These are phyloP conservation scores for Eimeria tenella DNA, from an alignment of 169 alveolate species.

Conservation along the genomic window DNA sequence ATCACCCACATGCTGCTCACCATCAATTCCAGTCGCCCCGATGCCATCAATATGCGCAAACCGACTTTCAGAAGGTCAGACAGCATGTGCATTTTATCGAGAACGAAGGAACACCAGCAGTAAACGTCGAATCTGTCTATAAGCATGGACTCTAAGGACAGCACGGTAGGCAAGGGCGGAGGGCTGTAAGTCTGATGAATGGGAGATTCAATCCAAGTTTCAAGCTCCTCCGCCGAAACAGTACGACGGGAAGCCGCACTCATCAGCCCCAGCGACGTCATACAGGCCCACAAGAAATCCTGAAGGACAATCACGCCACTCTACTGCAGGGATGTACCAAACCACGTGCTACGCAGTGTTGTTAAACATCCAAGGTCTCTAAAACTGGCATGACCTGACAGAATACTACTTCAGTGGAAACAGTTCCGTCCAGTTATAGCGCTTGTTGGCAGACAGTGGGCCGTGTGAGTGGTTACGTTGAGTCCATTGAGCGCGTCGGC, in stretches of 20 bases:
- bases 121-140: slow-evolving; percentile 86
- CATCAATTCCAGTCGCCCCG: slow-evolving; percentile 77
- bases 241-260: slow-evolving; percentile 68
- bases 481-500: slow-evolving; percentile 81
- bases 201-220: slow-evolving; percentile 70
- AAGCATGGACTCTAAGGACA: slow-evolving; percentile 86
- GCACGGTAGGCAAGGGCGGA: slow-evolving; percentile 86
- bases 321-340: background rate
- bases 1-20: background rate
- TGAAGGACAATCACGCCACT: background rate
- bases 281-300: slow-evolving; percentile 76
- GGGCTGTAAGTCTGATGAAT: slow-evolving; percentile 82
- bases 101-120: slow-evolving; percentile 90
- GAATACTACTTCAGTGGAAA: no score
- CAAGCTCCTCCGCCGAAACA: slow-evolving; percentile 45
- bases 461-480: slow-evolving; percentile 34
- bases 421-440: no score
- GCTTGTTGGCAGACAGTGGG: no score
- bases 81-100: slow-evolving; percentile 89
- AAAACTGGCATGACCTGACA: no score
- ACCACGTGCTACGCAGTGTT: background rate
- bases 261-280: slow-evolving; percentile 70
- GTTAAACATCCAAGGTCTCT: no score
- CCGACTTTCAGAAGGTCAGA: slow-evolving; percentile 90
- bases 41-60: slow-evolving; percentile 80